Conservation (phyloP, 805 yeast genomes). For the Saccharomyces mikatae region DNA sequence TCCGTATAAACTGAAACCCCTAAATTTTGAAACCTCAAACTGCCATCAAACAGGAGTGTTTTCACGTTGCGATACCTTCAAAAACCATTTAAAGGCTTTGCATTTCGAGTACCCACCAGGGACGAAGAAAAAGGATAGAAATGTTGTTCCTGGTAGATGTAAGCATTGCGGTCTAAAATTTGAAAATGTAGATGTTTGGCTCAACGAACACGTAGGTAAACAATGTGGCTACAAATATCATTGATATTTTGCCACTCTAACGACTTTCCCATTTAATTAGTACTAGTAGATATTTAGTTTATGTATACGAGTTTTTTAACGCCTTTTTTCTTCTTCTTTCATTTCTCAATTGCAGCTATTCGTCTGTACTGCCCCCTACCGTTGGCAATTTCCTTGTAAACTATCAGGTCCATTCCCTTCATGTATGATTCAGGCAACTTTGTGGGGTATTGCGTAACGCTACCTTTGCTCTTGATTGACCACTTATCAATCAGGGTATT, state of each 20-base stretch:
- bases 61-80: conserved; percentile 84
- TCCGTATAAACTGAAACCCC: conserved; percentile 18
- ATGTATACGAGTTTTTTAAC: not conserved
- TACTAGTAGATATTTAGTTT: not conserved
- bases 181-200: conserved; percentile 71
- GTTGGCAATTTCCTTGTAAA: conserved; percentile 12
- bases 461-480: not conserved
- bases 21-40: conserved; percentile 24
- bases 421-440: conserved; percentile 20
- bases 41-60: conserved; percentile 84
- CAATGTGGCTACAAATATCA: conserved; percentile 28
- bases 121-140: conserved; percentile 69
- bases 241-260: conserved; percentile 1
- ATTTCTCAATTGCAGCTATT: not conserved
- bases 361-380: not conserved
- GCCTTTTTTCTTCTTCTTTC: not conserved
- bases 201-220: conserved; percentile 56
- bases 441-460: conserved; percentile 7
- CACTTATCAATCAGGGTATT: conserved; percentile 1
- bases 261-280: not conserved
- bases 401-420: conserved; percentile 21
- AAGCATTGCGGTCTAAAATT: conserved; percentile 65
- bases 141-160: conserved; percentile 63
- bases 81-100: conserved; percentile 81
- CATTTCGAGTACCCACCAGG: conserved; percentile 87